These are phyloP conservation scores for Kodamaea sp. DNA, from an alignment of 1,139 yeast species.

Conservation along the genomic window DNA sequence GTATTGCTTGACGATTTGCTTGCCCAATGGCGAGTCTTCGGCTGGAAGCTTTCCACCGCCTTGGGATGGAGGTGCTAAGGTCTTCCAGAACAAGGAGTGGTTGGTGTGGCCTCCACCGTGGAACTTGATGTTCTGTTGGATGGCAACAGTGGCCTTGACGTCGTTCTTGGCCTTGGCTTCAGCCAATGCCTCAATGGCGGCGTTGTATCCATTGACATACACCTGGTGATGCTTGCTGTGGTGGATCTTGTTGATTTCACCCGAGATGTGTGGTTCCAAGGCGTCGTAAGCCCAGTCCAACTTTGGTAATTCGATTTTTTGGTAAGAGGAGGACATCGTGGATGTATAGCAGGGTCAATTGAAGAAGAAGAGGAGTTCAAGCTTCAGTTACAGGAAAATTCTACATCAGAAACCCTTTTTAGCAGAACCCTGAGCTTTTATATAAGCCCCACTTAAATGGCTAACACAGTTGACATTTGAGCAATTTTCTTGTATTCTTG, in stretches of 20 bases:
- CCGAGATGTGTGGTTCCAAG: slow-evolving; percentile 46
- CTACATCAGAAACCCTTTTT: too few species aligned
- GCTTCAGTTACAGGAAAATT: too few species aligned
- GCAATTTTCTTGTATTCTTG: slow-evolving; percentile 7
- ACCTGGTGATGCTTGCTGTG: slow-evolving; percentile 46
- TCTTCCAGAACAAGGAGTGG: slow-evolving; percentile 48
- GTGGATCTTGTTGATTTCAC: slow-evolving; percentile 43
- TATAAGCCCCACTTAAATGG: too few species aligned
- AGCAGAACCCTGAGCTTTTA: too few species aligned
- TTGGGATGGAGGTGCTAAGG: slow-evolving; percentile 40
- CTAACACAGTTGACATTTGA: too few species aligned
- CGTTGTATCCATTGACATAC: slow-evolving; percentile 44
- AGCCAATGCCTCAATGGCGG: slow-evolving; percentile 38
- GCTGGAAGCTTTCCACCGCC: slow-evolving; percentile 46
- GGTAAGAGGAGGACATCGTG: too few species aligned
- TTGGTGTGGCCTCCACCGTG: slow-evolving; percentile 49
- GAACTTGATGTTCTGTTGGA: slow-evolving; percentile 43
- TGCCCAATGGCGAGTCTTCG: slow-evolving; percentile 32
- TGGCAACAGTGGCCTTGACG: slow-evolving; percentile 36
- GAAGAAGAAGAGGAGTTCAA: too few species aligned
- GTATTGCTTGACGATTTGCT: slow-evolving; percentile 37
- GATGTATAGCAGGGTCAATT: too few species aligned
- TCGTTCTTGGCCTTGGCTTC: slow-evolving; percentile 40
- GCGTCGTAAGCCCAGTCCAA: slow-evolving; percentile 45
- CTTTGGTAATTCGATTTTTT: slow-evolving; percentile 31